A percentile compares a stretch with the other conserved stretches of the same genome.
Conservation (phyloP, 257 asterid genomes). For the Gynochthodes officinalis region DNA sequence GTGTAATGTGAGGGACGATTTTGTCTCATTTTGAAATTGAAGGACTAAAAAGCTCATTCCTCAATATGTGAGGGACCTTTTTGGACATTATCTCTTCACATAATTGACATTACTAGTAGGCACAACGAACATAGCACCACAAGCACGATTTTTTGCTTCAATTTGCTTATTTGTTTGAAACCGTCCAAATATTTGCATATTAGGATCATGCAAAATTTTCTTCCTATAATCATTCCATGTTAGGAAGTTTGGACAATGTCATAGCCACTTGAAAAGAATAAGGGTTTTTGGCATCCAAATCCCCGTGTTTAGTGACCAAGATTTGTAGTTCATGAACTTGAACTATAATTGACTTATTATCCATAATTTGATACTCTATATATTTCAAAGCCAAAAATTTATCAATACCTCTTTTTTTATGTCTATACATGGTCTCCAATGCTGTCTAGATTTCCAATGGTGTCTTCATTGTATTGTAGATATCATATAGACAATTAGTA, state of each 20-base stretch:
- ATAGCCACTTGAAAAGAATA: neutral
- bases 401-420: neutral
- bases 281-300: neutral
- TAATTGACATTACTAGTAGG: neutral
- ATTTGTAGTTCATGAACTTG: neutral
- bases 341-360: neutral
- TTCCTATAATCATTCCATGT: conserved; percentile 1
- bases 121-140: neutral
- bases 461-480: neutral
- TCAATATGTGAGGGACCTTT: too few relatives aligned
- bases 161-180: neutral
- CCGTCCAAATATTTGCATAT: neutral
- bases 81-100: too few relatives aligned
- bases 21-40: too few relatives aligned
- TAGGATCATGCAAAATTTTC: neutral
- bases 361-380: neutral
- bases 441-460: neutral
- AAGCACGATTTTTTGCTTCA: neutral
- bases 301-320: neutral
- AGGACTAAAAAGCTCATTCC: too few relatives aligned
- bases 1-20: too few relatives aligned
- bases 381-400: neutral
- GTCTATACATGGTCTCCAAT: neutral
- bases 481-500: neutral
- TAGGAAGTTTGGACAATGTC: neutral